Evolutionary conservation across 306 rosid genomes (phyloP).

Genomic region (Vigna reflexopilosa): DNA sequence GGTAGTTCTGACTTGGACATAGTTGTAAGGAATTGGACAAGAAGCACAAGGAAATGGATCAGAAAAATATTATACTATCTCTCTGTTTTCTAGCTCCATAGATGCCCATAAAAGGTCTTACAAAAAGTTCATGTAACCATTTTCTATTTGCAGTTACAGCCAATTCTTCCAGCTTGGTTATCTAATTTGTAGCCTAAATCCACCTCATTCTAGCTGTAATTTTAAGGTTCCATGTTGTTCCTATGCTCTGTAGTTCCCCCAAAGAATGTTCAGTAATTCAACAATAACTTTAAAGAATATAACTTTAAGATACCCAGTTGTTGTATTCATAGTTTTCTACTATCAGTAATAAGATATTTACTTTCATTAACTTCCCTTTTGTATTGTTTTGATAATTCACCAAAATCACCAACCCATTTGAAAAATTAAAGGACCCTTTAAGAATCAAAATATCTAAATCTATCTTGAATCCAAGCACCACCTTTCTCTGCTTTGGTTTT

Average conservation of each 20-base stretch:
- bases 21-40: slow-evolving; percentile 30
- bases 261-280: slow-evolving; percentile 8
- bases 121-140: slow-evolving; percentile 22
- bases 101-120: background rate
- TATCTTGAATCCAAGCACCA: slow-evolving; percentile 44
- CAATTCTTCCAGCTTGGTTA: slow-evolving; percentile 38
- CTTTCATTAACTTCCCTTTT: too few species aligned
- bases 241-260: background rate
- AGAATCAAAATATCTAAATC: slow-evolving; percentile 34
- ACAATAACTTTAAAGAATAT: background rate
- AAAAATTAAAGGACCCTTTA: slow-evolving; percentile 30
- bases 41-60: slow-evolving; percentile 5
- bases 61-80: slow-evolving; percentile 16
- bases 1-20: background rate
- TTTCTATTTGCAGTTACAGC: slow-evolving; percentile 41
- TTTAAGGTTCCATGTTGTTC: slow-evolving; percentile 27
- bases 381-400: too few species aligned
- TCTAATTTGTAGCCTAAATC: slow-evolving; percentile 4
- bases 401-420: background rate
- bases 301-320: background rate
- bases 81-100: slow-evolving; percentile 8
- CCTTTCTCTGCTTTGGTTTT: slow-evolving; percentile 30
- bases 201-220: slow-evolving; percentile 55
- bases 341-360: too few species aligned
- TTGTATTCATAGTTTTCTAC: too few species aligned